A percentile compares a stretch with the other conserved stretches of the same genome.
Conservation (phyloP, 768 basidiomycete species). For the Phaeolepiota aurea region DNA sequence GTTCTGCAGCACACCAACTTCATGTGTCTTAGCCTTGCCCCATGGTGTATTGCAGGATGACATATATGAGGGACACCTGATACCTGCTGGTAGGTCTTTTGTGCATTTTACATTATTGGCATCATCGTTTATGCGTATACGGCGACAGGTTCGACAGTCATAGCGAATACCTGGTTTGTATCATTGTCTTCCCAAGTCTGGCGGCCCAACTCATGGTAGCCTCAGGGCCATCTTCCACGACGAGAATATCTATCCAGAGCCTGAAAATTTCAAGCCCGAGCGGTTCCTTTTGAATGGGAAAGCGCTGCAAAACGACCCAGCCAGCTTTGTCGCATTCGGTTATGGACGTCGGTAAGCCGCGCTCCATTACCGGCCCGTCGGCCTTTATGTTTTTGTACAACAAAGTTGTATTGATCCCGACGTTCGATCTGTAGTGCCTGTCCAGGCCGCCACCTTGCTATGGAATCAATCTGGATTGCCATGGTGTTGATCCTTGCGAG, state of each 20-base stretch:
- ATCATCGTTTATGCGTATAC: too few species aligned
- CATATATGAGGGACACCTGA: conserved; percentile 16
- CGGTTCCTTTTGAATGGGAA: conserved; percentile 31
- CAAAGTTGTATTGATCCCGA: neutral
- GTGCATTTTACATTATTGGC: neutral
- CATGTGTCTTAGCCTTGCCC: conserved; percentile 10
- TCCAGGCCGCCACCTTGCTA: conserved; percentile 26
- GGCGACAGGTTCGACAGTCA: conserved; percentile 17
- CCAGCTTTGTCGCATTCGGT: conserved; percentile 18
- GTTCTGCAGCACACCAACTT: neutral
- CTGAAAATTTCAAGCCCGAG: conserved; percentile 46
- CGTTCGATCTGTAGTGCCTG: conserved; percentile 19
- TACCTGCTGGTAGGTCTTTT: conserved; percentile 14
- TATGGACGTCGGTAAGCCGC: conserved; percentile 21
- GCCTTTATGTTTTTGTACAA: too few species aligned
- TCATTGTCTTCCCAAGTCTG: neutral
- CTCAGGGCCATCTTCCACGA: conserved; percentile 43
- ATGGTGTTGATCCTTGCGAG: conserved; percentile 17
- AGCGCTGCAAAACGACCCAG: conserved; percentile 13
- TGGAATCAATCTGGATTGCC: conserved; percentile 20
- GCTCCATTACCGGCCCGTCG: too few species aligned
- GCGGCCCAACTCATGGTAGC: too few species aligned
- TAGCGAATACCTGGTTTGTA: conserved; percentile 18
- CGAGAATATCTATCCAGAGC: conserved; percentile 39
- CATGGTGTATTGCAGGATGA: conserved; percentile 25